phyloP scores from a whole-genome alignment of 208 protist genomes.

The Leishmania amazonensis region DNA sequence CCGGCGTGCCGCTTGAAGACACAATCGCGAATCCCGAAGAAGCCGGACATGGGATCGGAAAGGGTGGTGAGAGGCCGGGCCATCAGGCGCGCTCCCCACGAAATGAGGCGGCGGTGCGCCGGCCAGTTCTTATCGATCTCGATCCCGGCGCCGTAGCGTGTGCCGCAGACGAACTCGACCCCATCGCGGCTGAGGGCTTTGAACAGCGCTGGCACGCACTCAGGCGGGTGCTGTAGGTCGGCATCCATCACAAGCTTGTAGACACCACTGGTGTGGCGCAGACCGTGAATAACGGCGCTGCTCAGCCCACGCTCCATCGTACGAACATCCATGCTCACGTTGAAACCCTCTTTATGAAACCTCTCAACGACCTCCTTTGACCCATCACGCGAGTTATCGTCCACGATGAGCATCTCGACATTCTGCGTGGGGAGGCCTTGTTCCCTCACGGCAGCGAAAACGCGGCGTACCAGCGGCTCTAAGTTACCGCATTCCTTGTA shows the following conservation, averaged over 20 bases:
- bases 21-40: constrained; percentile 83
- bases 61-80: constrained; percentile 86
- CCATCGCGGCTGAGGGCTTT: constrained; percentile 50
- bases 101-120: constrained; percentile 86
- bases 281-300: constrained; percentile 89
- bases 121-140: constrained; percentile 90
- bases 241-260: constrained; percentile 93
- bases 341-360: constrained; percentile 65
- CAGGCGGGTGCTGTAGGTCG: constrained; percentile 93
- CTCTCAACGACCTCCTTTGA: constrained; percentile 75
- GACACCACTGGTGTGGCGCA: constrained; percentile 45
- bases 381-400: constrained; percentile 91
- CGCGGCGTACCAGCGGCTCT: constrained; percentile 65
- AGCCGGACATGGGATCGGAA: constrained; percentile 94
- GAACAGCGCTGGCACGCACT: constrained; percentile 75
- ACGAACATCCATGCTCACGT: constrained; percentile 78
- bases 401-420: constrained; percentile 86
- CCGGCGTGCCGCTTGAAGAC: constrained; percentile 52
- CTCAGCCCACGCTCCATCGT: constrained; percentile 85
- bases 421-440: constrained; percentile 38
- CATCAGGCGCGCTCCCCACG: constrained; percentile 79
- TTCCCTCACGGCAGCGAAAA: constrained; percentile 66
- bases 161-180: constrained; percentile 90
- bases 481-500: constrained; percentile 91
- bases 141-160: constrained; percentile 78